Base-by-base conservation (phyloP, 2,329 filamentous ascomycete genomes). In the Aspergillus hortae region DNA sequence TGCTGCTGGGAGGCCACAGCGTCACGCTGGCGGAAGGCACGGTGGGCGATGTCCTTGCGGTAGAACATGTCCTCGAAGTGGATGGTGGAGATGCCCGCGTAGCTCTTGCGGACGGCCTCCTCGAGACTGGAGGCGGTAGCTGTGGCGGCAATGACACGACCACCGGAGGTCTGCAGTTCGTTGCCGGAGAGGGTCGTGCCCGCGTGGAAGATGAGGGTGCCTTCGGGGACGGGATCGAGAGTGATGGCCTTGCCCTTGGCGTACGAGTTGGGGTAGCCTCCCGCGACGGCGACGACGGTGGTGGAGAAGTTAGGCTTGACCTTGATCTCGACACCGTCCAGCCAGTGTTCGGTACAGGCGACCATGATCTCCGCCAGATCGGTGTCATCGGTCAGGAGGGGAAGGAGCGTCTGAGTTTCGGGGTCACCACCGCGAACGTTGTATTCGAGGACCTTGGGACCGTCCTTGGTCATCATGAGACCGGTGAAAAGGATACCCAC, bases 361-460 rank as follows among this genome's bases (percentile, higher is more conserved):
- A 92, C 78, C 88, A 96, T 92, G 54, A 96, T 81, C 67, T 92
- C 85, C 1, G 90, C 92, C 46, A 97, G 79, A 72, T 96, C 92
- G 19, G 88, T 90, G 55, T 94, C 86, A 50, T 80, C 74, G 44
- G 82, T 87, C 65, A 96, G 80, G 15, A 96, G 78, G 9, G 89
- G 86, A 10, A 96, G 77, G 17, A 96, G 80, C 2, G 88, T 94
- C 74, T 96, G 90, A 0, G 90, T 94, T 73, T 96, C 92, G 2
- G 92, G 92, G 67, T 96, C 91, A 44, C 92, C 92, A 65, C 95
- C 95, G 52, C 92, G 85, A 46, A 95, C 90, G 63, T 96, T 96
- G 77, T 96, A 96, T 73, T 96, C 91, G 48, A 96, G 80, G 7
- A 90, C 86, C 71, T 89, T 91, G 41, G 91, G 86, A 0, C 92